phyloP scores from a whole-genome alignment of 202 grass and related monocot species.

The Musa balbisiana region DNA sequence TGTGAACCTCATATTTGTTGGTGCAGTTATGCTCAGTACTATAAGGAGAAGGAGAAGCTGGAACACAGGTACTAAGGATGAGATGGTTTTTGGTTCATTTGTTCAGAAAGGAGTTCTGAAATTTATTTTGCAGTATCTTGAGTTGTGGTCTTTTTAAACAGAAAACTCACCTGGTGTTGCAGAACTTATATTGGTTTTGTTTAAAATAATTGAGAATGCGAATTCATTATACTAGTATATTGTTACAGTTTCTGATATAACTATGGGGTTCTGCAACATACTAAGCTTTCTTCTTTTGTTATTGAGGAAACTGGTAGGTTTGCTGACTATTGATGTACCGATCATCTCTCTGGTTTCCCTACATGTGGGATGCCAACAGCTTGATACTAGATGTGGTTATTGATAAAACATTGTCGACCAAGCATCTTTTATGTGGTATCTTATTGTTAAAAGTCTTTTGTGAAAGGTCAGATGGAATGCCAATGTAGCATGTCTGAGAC shows the following conservation, averaged over 20 bases:
- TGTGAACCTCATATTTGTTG: constrained; percentile 13
- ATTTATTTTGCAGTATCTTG: not conserved
- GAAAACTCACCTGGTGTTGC: not conserved
- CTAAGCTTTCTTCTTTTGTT: not conserved
- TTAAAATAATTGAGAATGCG: not conserved
- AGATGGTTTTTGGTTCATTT: not conserved
- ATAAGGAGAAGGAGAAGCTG: constrained; percentile 88
- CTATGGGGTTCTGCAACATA: too few species aligned
- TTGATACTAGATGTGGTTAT: too few species aligned
- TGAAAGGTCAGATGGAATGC: not conserved
- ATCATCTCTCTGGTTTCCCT: too few species aligned
- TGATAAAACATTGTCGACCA: not conserved
- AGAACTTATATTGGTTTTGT: not conserved
- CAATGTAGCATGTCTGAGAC: not conserved
- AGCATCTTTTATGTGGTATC: not conserved
- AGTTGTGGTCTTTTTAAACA: not conserved
- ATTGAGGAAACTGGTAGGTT: not conserved
- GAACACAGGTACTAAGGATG: constrained; percentile 60
- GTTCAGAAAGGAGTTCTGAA: not conserved
- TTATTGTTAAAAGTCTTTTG: not conserved
- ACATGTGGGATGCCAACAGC: too few species aligned
- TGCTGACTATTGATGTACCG: too few species aligned
- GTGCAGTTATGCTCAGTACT: constrained; percentile 76
- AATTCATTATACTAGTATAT: not conserved
- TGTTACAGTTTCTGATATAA: not conserved